phyloP scores from a whole-genome alignment of 1,139 yeast species.

The Pichia sp. region DNA sequence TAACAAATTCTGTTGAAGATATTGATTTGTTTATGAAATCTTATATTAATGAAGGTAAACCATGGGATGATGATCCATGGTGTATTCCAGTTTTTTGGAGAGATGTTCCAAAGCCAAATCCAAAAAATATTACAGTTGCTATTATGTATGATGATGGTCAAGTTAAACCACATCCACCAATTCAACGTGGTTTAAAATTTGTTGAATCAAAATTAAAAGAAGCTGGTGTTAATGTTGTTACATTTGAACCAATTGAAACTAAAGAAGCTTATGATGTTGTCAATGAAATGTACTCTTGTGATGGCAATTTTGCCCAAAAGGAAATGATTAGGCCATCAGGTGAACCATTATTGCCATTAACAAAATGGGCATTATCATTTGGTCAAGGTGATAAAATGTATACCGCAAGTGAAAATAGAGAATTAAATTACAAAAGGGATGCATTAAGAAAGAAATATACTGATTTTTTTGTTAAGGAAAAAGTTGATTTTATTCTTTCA shows the following conservation, averaged over 20 bases:
- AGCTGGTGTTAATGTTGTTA: conserved; percentile 41
- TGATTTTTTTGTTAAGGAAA: conserved; percentile 44
- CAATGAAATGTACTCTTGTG: conserved; percentile 46
- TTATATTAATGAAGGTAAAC: conserved; percentile 54
- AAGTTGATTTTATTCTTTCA: conserved; percentile 60
- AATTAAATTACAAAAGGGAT: conserved; percentile 47
- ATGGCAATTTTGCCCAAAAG: conserved; percentile 53
- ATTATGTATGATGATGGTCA: conserved; percentile 41
- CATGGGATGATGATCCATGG: conserved; percentile 51
- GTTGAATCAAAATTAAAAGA: conserved; percentile 35
- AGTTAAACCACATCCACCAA: conserved; percentile 54
- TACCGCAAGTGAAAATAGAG: conserved; percentile 42
- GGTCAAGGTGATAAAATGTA: conserved; percentile 49
- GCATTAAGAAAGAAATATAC: conserved; percentile 48
- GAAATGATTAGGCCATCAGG: conserved; percentile 51
- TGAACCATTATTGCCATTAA: conserved; percentile 55
- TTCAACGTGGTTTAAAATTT: conserved; percentile 39
- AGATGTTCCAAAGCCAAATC: conserved; percentile 38
- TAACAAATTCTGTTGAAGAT: conserved; percentile 56
- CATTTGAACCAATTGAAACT: conserved; percentile 48
- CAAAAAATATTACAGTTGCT: conserved; percentile 38
- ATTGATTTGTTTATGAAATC: conserved; percentile 56
- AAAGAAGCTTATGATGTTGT: conserved; percentile 48
- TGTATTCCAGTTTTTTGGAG: conserved; percentile 54
- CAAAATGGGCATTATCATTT: conserved; percentile 51